Evolutionary conservation across 2,329 filamentous ascomycete species (phyloP).

Genomic region (Curvularia sp.): DNA sequence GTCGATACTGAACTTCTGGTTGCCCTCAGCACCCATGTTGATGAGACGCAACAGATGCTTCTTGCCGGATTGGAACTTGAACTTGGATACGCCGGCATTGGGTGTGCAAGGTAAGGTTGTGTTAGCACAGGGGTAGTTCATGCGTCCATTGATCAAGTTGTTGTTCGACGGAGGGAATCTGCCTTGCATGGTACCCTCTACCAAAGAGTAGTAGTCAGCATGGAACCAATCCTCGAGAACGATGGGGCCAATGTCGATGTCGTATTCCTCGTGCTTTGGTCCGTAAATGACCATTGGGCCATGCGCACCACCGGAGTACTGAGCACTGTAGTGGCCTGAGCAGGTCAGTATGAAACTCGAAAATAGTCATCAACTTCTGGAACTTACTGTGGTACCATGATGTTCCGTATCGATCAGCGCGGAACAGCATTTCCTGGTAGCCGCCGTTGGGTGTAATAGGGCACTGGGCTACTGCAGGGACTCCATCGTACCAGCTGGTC

Average conservation of each 20-base stretch:
- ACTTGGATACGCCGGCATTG: slow-evolving; percentile 41
- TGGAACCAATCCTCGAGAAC: slow-evolving; percentile 53
- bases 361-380: not conserved
- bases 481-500: slow-evolving; percentile 49
- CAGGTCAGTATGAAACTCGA: not conserved
- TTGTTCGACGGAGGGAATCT: slow-evolving; percentile 31
- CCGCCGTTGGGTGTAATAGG: slow-evolving; percentile 44
- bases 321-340: slow-evolving; percentile 46
- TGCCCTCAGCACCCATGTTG: slow-evolving; percentile 50
- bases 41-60: slow-evolving; percentile 52
- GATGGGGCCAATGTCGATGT: slow-evolving; percentile 52
- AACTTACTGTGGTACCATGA: slow-evolving; percentile 36
- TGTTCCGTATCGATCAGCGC: slow-evolving; percentile 41
- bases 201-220: slow-evolving; percentile 37
- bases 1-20: slow-evolving; percentile 53
- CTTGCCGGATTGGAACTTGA: slow-evolving; percentile 52
- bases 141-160: slow-evolving; percentile 31
- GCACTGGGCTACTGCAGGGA: slow-evolving; percentile 46
- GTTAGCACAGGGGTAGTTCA: slow-evolving; percentile 38
- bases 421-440: slow-evolving; percentile 29
- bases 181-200: slow-evolving; percentile 38
- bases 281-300: slow-evolving; percentile 51
- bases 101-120: slow-evolving; percentile 36
- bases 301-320: slow-evolving; percentile 49
- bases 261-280: slow-evolving; percentile 47